Base-by-base conservation (phyloP, 257 asterid species). In the Osmanthus fragrans region DNA sequence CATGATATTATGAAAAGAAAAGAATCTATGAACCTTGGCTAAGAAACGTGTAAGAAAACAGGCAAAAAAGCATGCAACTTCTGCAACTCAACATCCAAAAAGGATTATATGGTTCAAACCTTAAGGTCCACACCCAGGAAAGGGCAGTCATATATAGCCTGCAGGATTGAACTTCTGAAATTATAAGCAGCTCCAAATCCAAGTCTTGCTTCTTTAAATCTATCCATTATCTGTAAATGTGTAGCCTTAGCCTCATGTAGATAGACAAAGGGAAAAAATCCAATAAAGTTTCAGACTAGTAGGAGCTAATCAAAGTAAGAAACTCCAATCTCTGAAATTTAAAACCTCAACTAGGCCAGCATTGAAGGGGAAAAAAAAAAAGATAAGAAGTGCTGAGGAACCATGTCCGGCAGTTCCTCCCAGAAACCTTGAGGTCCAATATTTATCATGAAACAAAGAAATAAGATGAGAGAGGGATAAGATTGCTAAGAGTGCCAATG, bases 121-220 rank as follows among this genome's bases (percentile, higher is more conserved):
- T 95, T 86, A 54, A 90, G 79, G 80, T 86, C 89, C 69, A 83
- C 85, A 73, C 91, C 91, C 77, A 91, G 85, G 88, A 92, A 95
- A 80, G 98, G 96, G 88, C 97, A 93, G 76, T 89, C 98, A 47
- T 87, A 86, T 58, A 86, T 87, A 58, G 99, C 96, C 80, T 74
- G 90, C 77, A 82, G 74, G 84, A 93, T 85, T 73, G 98, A 91
- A 67, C 88, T 82, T 82, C 88, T 90, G 77, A 93, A 77, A 77
- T 80, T 84, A 86, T 85, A 80, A 76, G 96, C 96, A 79, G 96
- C 87, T 77, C 98, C 99, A 88, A 91, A 93, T 56, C 97, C 98
- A 83, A 94, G 83, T 84, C 86, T 89, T 30, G 97, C 97, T 80
- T 89, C 94, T 75, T 78, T 85, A 45, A 82, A 87, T 36, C 81